phyloP scores from a whole-genome alignment of 352 stramenopile genomes.

The Albugo candida region DNA sequence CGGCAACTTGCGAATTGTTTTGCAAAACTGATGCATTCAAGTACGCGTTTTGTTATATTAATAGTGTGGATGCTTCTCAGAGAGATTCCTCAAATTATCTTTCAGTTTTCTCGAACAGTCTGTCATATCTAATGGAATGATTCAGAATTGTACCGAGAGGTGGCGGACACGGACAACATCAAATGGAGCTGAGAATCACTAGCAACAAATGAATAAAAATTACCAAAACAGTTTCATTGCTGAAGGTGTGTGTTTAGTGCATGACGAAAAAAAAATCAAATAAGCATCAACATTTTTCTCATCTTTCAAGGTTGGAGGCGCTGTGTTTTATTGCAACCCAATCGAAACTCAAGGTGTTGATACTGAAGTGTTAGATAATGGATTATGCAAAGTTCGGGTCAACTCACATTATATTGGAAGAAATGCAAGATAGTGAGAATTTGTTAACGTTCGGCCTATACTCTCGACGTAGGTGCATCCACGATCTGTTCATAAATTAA shows the following conservation, averaged over 20 bases:
- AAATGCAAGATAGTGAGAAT: too few species aligned
- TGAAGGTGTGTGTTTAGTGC: constrained; percentile 1
- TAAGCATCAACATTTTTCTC: constrained; percentile 8
- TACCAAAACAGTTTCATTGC: constrained; percentile 13
- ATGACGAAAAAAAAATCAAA: neutral
- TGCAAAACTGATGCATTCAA: too few species aligned
- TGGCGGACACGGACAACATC: constrained; percentile 57
- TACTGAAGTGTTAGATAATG: constrained; percentile 38
- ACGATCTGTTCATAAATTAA: too few species aligned
- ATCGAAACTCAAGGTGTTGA: constrained; percentile 73
- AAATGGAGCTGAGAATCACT: constrained; percentile 27
- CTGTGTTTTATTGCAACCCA: constrained; percentile 54
- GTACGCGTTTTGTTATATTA: too few species aligned
- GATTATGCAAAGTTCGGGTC: constrained; percentile 41
- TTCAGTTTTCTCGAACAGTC: too few species aligned
- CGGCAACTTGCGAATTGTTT: too few species aligned
- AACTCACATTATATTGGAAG: constrained; percentile 16
- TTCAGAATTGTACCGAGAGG: constrained; percentile 57
- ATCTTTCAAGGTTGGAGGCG: constrained; percentile 25
- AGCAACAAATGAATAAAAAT: constrained; percentile 73
- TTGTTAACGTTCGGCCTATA: too few species aligned
- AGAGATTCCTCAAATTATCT: too few species aligned
- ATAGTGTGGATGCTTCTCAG: too few species aligned
- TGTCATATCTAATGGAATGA: too few species aligned
- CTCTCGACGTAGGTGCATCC: too few species aligned